A percentile compares a stretch with the other conserved stretches of the same genome.
Conservation (phyloP, 2,329 filamentous ascomycete genomes). For the Aspergillus felis region DNA sequence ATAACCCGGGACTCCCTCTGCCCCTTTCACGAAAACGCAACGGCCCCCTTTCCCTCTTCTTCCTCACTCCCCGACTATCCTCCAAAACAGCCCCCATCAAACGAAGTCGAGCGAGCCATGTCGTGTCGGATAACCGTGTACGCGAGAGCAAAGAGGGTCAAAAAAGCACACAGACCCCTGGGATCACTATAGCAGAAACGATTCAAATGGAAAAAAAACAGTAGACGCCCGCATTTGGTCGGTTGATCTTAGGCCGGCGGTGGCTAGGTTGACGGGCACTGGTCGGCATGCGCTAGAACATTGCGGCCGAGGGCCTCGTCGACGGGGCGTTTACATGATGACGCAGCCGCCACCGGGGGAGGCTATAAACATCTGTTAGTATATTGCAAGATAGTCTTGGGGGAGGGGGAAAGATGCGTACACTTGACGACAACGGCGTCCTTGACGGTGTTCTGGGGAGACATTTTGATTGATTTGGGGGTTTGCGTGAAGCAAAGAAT, state of each 20-base stretch:
- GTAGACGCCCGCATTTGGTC: neutral
- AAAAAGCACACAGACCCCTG: neutral
- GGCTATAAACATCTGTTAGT: constrained; percentile 11
- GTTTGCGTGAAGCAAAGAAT: constrained; percentile 15
- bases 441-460: constrained; percentile 19
- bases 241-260: neutral
- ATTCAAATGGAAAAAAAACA: too few species aligned
- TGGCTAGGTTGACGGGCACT: neutral
- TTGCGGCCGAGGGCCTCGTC: neutral
- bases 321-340: constrained; percentile 22
- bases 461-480: constrained; percentile 21
- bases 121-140: neutral
- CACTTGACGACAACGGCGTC: constrained; percentile 22
- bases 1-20: neutral
- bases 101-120: neutral
- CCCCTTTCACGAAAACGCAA: neutral
- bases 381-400: too few species aligned
- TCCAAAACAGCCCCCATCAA: neutral
- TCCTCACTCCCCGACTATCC: neutral
- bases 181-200: neutral
- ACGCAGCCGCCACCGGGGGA: constrained; percentile 29
- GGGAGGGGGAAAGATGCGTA: constrained; percentile 5
- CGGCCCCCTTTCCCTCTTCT: neutral
- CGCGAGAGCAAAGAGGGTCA: neutral
- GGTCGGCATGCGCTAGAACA: neutral